Conservation (phyloP, 2,329 filamentous ascomycete genomes). For the Neonectria magnoliae region DNA sequence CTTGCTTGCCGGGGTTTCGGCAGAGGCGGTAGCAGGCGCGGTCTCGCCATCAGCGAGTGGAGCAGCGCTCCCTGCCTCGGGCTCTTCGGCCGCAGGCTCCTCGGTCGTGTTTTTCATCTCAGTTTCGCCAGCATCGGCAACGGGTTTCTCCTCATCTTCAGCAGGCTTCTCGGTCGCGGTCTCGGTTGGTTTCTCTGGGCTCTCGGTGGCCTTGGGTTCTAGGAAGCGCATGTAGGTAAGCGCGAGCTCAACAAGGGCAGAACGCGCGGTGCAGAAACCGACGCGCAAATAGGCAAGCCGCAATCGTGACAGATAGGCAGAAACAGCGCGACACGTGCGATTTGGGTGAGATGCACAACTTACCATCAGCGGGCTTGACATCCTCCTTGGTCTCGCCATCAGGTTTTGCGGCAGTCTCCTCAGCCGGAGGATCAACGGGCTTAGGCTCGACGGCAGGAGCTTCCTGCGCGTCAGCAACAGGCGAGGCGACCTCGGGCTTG, state of each 20-base stretch:
- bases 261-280: constrained; percentile 33
- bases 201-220: constrained; percentile 44
- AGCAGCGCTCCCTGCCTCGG: constrained; percentile 39
- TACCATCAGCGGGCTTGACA: constrained; percentile 46
- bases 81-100: constrained; percentile 44
- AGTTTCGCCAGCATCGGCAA: constrained; percentile 52
- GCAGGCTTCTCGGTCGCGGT: constrained; percentile 44
- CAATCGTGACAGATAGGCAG: background rate
- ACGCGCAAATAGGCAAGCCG: constrained; percentile 26
- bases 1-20: constrained; percentile 46
- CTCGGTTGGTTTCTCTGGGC: constrained; percentile 45
- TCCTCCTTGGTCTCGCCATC: constrained; percentile 44
- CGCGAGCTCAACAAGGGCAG: constrained; percentile 32
- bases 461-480: constrained; percentile 46
- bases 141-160: constrained; percentile 39
- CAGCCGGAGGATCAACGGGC: constrained; percentile 35
- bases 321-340: constrained; percentile 14
- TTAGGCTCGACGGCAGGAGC: constrained; percentile 39
- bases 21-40: constrained; percentile 37
- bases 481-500: constrained; percentile 49
- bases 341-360: constrained; percentile 30
- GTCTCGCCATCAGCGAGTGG: constrained; percentile 41
- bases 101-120: constrained; percentile 62
- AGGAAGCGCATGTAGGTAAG: constrained; percentile 41
- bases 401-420: constrained; percentile 38